Evolutionary conservation across 148 eudicot species (phyloP).

Genomic region (Camellia granthamiana): DNA sequence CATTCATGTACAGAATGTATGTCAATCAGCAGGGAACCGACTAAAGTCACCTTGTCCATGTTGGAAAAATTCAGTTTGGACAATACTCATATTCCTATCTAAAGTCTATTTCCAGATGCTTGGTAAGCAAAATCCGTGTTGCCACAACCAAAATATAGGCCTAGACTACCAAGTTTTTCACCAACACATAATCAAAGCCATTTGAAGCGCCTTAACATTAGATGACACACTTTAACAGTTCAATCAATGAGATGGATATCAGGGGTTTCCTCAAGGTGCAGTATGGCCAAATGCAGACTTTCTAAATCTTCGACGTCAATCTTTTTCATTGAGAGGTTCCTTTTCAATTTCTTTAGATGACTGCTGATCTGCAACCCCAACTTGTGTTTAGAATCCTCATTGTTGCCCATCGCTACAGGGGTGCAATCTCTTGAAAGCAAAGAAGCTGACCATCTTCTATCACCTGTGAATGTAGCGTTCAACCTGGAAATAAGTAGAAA

Average conservation of each 20-base stretch:
- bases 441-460: conserved; percentile 23
- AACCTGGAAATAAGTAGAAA: conserved; percentile 14
- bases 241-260: conserved; percentile 7
- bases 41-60: background rate
- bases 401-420: background rate
- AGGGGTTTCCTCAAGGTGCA: conserved; percentile 25
- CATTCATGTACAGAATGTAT: background rate
- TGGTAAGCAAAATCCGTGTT: background rate
- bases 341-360: conserved; percentile 7
- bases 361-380: conserved; percentile 21
- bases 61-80: background rate
- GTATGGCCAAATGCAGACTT: conserved; percentile 12
- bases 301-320: conserved; percentile 22
- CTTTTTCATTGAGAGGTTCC: background rate
- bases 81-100: background rate
- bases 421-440: conserved; percentile 6
- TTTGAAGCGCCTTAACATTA: background rate
- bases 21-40: background rate
- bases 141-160: background rate
- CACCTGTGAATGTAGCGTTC: conserved; percentile 14
- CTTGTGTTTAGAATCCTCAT: conserved; percentile 14
- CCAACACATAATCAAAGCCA: background rate
- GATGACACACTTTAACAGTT: background rate
- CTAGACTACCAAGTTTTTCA: background rate
- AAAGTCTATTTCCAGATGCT: background rate